These are phyloP conservation scores for Hericium alpestre DNA, from an alignment of 768 basidiomycete genomes.

Conservation along the genomic window DNA sequence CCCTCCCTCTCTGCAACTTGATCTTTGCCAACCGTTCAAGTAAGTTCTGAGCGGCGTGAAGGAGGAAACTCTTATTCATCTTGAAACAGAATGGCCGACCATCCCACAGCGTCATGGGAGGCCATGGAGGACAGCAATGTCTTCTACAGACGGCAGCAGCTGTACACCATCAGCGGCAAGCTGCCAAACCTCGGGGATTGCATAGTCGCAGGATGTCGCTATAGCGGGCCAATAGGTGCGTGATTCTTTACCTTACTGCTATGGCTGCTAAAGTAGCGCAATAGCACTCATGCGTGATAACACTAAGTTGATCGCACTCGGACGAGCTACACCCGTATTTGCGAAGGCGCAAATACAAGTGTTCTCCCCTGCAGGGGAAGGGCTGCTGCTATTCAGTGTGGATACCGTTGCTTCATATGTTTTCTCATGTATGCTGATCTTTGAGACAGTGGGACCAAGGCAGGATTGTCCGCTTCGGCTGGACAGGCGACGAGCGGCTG, in stretches of 20 bases:
- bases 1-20: too few species aligned
- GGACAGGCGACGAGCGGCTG: conserved; percentile 75
- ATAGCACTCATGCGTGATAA: conserved; percentile 82
- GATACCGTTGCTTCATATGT: conserved; percentile 24
- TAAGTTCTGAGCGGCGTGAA: background rate
- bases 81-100: conserved; percentile 35
- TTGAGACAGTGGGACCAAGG: conserved; percentile 77
- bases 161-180: conserved; percentile 76
- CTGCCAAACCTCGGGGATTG: conserved; percentile 72
- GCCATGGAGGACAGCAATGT: conserved; percentile 79
- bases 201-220: conserved; percentile 67
- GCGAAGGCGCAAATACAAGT: conserved; percentile 79
- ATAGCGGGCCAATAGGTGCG: conserved; percentile 84
- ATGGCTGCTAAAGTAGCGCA: background rate
- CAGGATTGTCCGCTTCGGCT: conserved; percentile 72
- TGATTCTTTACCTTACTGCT: background rate
- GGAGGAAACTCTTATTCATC: too few species aligned
- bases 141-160: conserved; percentile 78
- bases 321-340: conserved; percentile 42
- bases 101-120: conserved; percentile 81
- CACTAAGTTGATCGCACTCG: conserved; percentile 66
- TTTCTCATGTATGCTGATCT: conserved; percentile 9
- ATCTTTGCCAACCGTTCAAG: background rate
- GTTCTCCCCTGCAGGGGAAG: conserved; percentile 78
- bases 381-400: conserved; percentile 61